Percentiles rank a stretch among this genome's conserved stretches.
Conservation (phyloP, 108 stramenopile species). For the Conticribra guillardii region DNA sequence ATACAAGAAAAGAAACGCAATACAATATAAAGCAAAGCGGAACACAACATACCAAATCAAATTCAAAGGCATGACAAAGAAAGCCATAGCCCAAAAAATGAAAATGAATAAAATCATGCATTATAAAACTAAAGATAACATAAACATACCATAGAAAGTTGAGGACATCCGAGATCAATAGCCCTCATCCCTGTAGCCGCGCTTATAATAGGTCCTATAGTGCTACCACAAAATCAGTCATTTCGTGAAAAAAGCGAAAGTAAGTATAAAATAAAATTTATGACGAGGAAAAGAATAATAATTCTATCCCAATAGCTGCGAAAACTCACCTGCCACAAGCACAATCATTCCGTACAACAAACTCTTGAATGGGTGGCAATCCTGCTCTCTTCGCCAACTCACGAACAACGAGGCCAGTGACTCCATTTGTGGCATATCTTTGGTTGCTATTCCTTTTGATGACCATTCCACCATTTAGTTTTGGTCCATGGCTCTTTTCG, state of each 20-base stretch:
- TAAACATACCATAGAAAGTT: conserved; percentile 95
- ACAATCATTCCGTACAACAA: conserved; percentile 94
- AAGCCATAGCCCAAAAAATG: too few species aligned
- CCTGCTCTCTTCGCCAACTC: conserved; percentile 78
- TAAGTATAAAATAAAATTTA: too few species aligned
- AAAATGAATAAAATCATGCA: too few species aligned
- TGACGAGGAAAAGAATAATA: too few species aligned
- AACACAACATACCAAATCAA: too few species aligned
- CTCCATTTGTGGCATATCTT: conserved; percentile 92
- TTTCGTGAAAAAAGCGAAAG: conserved; percentile 92
- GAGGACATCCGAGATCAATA: conserved; percentile 96
- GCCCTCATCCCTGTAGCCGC: conserved; percentile 90
- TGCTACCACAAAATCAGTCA: conserved; percentile 95
- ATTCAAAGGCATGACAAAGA: too few species aligned
- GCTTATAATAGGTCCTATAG: conserved; percentile 96
- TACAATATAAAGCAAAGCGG: too few species aligned
- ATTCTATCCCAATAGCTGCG: too few species aligned
- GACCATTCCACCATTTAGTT: conserved; percentile 95
- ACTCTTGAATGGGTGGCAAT: conserved; percentile 86
- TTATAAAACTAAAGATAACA: too few species aligned
- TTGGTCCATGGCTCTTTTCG: conserved; percentile 91
- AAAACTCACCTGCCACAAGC: too few species aligned
- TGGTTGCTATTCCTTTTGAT: conserved; percentile 98
- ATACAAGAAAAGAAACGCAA: too few species aligned
- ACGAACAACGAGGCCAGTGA: conserved; percentile 88